Conservation (phyloP, 2,329 filamentous ascomycete genomes). For the Aspergillus candidus region DNA sequence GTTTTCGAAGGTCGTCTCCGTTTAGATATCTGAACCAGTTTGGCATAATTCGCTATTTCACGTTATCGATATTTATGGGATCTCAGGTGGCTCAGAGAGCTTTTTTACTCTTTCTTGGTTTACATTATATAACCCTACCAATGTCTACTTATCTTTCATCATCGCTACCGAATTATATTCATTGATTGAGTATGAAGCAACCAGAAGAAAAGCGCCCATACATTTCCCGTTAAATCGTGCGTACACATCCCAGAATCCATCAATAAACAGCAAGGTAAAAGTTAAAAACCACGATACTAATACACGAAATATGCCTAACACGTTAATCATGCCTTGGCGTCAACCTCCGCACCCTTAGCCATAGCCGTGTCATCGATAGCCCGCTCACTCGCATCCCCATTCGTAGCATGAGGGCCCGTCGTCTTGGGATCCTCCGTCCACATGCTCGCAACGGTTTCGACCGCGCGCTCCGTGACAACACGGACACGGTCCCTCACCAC, state of each 20-base stretch:
- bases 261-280: too few relatives aligned
- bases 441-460: constrained; percentile 77
- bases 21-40: background rate
- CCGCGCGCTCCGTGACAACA: constrained; percentile 81
- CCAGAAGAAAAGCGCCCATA: too few relatives aligned
- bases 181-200: too few relatives aligned
- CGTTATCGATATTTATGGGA: too few relatives aligned
- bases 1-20: constrained; percentile 26
- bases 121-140: too few relatives aligned
- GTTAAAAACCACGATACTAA: constrained; percentile 3
- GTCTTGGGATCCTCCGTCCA: constrained; percentile 34
- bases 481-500: constrained; percentile 77
- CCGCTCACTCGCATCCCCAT: constrained; percentile 18
- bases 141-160: too few relatives aligned
- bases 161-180: too few relatives aligned
- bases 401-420: constrained; percentile 9
- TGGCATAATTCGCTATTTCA: too few relatives aligned
- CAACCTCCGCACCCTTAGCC: constrained; percentile 19
- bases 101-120: too few relatives aligned
- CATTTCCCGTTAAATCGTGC: too few relatives aligned
- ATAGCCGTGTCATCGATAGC: constrained; percentile 7
- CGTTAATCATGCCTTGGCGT: constrained; percentile 18
- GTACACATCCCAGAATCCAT: too few relatives aligned
- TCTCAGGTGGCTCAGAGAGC: too few relatives aligned
- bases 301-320: constrained; percentile 10